Conservation (phyloP, 495 filamentous ascomycete species). For the Antarctomyces pellizariae region DNA sequence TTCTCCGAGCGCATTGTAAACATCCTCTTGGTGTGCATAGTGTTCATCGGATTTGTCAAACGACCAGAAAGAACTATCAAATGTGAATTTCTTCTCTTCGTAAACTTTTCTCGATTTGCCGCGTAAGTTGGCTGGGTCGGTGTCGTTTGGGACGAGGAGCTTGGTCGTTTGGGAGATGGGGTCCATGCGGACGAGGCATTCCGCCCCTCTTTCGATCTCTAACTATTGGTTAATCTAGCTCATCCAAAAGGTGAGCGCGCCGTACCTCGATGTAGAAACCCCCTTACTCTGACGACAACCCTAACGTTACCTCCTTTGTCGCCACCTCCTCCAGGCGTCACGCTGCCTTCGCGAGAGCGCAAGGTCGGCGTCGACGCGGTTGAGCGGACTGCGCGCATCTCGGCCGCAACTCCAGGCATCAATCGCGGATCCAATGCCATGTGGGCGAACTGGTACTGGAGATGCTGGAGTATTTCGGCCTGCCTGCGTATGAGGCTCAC, state of each 20-base stretch:
- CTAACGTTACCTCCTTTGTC: constrained; percentile 66
- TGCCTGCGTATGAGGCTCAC: too few species aligned
- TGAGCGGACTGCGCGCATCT: constrained; percentile 22
- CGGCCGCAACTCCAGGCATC: constrained; percentile 19
- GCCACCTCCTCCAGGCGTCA: constrained; percentile 22
- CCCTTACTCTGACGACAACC: constrained; percentile 81
- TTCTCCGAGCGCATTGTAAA: constrained; percentile 86
- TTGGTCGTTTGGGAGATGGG: constrained; percentile 60
- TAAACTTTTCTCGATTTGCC: constrained; percentile 48
- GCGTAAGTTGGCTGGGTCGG: constrained; percentile 39
- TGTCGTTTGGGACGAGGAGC: constrained; percentile 40
- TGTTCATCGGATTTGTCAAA: constrained; percentile 50
- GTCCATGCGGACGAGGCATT: constrained; percentile 81
- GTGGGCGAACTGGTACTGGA: too few species aligned
- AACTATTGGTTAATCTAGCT: constrained; percentile 1
- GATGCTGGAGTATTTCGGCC: too few species aligned
- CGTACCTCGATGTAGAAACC: constrained; percentile 72
- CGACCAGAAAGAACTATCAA: constrained; percentile 97
- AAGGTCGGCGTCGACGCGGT: constrained; percentile 46
- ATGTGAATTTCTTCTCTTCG: constrained; percentile 81
- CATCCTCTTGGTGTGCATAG: constrained; percentile 71
- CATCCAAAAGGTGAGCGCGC: constrained; percentile 2
- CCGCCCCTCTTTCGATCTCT: constrained; percentile 63
- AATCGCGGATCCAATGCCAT: constrained; percentile 21
- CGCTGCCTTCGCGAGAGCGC: constrained; percentile 43